Conservation (phyloP, 306 rosid species). For the Medicago ruthenica region DNA sequence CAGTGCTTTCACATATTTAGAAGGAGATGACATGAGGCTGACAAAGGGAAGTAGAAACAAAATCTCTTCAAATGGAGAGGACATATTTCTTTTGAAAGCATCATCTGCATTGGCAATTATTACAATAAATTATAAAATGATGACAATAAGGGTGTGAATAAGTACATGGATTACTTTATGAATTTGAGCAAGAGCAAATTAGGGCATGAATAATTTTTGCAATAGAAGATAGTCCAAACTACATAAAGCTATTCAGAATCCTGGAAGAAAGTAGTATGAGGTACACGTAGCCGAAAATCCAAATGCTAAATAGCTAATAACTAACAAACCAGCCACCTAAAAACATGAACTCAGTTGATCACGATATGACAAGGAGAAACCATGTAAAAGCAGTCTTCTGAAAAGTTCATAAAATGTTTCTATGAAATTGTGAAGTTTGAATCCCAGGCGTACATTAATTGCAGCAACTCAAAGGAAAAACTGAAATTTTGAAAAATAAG, state of each 20-base stretch:
- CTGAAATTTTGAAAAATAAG: conserved; percentile 20
- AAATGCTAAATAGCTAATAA: not conserved
- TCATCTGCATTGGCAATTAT: conserved; percentile 58
- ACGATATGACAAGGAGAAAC: conserved; percentile 6
- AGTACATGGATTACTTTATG: conserved; percentile 19
- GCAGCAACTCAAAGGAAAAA: conserved; percentile 8
- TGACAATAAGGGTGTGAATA: conserved; percentile 27
- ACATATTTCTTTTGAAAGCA: conserved; percentile 47
- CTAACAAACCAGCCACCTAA: conserved; percentile 29
- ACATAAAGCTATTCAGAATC: conserved; percentile 22
- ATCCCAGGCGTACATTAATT: conserved; percentile 14
- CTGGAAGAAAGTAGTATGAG: conserved; percentile 31
- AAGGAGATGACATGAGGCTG: conserved; percentile 91
- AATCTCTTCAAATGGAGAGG: conserved; percentile 70
- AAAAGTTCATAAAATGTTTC: conserved; percentile 23
- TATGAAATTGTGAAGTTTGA: conserved; percentile 1
- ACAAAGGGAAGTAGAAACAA: conserved; percentile 79
- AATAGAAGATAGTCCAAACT: conserved; percentile 13
- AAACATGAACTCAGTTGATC: not conserved
- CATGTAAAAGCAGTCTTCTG: conserved; percentile 29
- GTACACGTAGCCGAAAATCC: conserved; percentile 2
- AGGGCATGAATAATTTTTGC: conserved; percentile 24
- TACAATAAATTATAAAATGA: conserved; percentile 10
- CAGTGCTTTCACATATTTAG: conserved; percentile 72
- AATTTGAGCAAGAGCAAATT: conserved; percentile 35